Evolutionary conservation across 371 early-diverging fungal species (phyloP), one percentile per base, ranked within the genome.

Genomic region (Mortierella sp.): DNA sequence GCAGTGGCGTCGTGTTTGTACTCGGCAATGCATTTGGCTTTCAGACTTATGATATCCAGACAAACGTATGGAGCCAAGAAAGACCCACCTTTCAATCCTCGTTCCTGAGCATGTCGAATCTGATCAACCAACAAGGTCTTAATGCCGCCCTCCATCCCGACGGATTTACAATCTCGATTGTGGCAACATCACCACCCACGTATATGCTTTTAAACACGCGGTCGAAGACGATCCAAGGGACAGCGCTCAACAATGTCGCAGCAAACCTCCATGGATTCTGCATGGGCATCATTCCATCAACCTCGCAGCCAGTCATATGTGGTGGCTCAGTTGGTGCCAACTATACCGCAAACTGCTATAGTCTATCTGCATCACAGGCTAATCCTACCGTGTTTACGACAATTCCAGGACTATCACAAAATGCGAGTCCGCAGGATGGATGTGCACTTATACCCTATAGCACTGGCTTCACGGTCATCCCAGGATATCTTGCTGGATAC

Each of bases 11-110:
- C 24, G 37, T 61, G 1, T 61, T 53, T 34, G 34, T 61, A 3
- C 46, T 61, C 34, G 61, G 61, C 1, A 53, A 53, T 42, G 12
- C 11, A 6, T 15, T 61, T 17, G 47, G 61, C 12, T 53, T 61
- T 47, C 53, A 44, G 15, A 24, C 44, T 30, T 53, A 23, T 27
- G 53, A 53, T 9, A 51, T 60, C 14, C 42, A 26, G 3, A 42
- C 41, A 9, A 19, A 19, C 6, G 17, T 1, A 11, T 60, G 60
- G 60, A 23, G 21, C 51, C 12, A 21, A 15, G 8, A 11, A 27
- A 14, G 41, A 8, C 59, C 50, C 7, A 49, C 21, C 19, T 50
- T 27, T 32, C 26, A 37, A 34, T 21, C 50, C 14, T 17, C 47
- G 12, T 17, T 19, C 5, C 15, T 52, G 52, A 14, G 24, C 8